Base-by-base conservation (phyloP, 2,329 filamentous ascomycete genomes). In the Arthrobotrys musiformis region DNA sequence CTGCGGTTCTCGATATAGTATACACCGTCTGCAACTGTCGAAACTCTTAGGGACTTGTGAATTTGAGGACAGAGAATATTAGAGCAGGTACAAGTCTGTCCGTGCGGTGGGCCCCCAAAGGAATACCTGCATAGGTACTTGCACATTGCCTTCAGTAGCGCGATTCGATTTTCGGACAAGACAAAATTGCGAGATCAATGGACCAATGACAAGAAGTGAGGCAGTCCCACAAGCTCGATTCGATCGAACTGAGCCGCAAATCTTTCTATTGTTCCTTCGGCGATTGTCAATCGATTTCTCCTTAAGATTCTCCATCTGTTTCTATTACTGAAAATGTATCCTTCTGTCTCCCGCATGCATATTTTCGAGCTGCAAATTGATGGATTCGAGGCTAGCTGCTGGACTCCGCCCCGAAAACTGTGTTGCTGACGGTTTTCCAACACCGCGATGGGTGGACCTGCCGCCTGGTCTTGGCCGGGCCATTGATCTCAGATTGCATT, bases 341-440 rank as follows among this genome's bases (percentile, higher is more conserved):
- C n/a, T n/a, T n/a, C n/a, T 37, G 44, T 24, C 24, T 33, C 26
- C 13, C 5, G 35, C 35, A 40, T 40, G n/a, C n/a, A n/a, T n/a
- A n/a, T n/a, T 4, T 8, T 50, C 17, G 46, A 50, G 46, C 48
- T n/a, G 9, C 15, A 33, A 13, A 17, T 19, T n/a, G 17, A 22
- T 15, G 17, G 9, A 28, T n/a, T 28, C 46, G 30, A 33, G 9
- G 3, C 46, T 7, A 19, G 19, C 7, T 26, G 8, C 19, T 28
- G n/a, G 22, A 50, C 46, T 8, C n/a, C 46, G 24, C n/a, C n/a
- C n/a, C n/a, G n/a, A 11, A 40, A n/a, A 24, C n/a, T 40, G 54
- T 40, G 54, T 58, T 58, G 54, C 24, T 19, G 33, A 58, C 17
- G n/a, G 30, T 24, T 58, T 58, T 58, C 54, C 52, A 58, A 58